These are phyloP conservation scores for Xylariales sp. DNA, from an alignment of 2,329 filamentous ascomycete genomes.

Conservation along the genomic window DNA sequence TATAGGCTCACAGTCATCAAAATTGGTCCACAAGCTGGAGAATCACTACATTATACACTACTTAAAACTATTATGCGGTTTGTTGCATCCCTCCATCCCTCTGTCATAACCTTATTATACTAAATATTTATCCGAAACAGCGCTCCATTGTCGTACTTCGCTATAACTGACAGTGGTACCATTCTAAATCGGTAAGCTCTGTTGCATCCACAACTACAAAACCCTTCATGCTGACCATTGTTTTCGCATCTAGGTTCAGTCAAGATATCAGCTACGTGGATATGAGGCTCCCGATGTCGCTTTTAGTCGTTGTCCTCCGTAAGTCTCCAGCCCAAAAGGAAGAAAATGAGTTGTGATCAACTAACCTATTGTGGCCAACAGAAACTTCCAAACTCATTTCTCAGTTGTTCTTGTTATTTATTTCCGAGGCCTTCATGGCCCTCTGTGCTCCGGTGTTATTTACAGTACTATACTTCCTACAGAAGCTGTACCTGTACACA, in stretches of 20 bases:
- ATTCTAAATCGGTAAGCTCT: not conserved
- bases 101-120: not conserved
- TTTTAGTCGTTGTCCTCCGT: not conserved
- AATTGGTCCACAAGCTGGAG: not conserved
- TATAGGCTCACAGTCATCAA: not conserved
- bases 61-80: conserved; percentile 2
- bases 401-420: conserved; percentile 1
- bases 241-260: conserved; percentile 1
- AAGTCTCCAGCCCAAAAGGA: not conserved
- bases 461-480: conserved; percentile 1
- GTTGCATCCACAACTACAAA: too few species aligned
- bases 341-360: not conserved
- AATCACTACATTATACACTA: conserved; percentile 1
- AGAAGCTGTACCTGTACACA: conserved; percentile 6
- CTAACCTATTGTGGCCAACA: not conserved
- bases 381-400: not conserved
- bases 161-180: not conserved
- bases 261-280: conserved; percentile 2
- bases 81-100: not conserved
- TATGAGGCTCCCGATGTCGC: not conserved
- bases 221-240: too few species aligned
- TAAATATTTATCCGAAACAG: not conserved
- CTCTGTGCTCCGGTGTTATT: not conserved
- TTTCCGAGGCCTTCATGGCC: not conserved
- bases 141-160: conserved; percentile 1